A percentile compares a stretch with the other conserved stretches of the same genome.
Conservation (phyloP, 2,329 filamentous ascomycete species). For the Rosellinia necatrix region DNA sequence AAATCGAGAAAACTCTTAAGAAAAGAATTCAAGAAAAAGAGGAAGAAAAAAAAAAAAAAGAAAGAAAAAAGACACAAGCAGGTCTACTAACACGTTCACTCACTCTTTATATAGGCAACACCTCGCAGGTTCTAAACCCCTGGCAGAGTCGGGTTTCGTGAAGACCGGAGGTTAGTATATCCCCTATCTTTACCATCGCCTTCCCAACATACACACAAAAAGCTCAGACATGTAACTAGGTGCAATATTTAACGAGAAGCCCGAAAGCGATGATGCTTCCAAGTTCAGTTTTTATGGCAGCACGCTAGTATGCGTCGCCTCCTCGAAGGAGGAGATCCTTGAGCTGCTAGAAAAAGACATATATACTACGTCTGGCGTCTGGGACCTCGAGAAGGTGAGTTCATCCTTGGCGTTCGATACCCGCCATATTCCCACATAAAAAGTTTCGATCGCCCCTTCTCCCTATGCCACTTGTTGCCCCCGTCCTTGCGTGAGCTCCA, state of each 20-base stretch:
- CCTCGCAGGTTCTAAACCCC: constrained; percentile 58
- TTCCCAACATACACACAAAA: neutral
- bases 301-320: constrained; percentile 68
- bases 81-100: neutral
- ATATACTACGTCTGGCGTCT: constrained; percentile 73
- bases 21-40: neutral
- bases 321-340: constrained; percentile 70
- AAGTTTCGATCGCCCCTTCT: neutral
- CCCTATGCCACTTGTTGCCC: neutral
- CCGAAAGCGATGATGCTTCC: constrained; percentile 61
- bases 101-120: constrained; percentile 48
- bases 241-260: constrained; percentile 68
- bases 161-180: constrained; percentile 65
- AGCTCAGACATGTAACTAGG: constrained; percentile 46
- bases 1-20: neutral
- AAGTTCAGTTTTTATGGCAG: constrained; percentile 74
- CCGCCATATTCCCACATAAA: neutral
- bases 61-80: neutral
- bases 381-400: constrained; percentile 73
- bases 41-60: neutral
- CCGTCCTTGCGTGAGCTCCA: neutral
- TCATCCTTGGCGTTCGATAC: constrained; percentile 11
- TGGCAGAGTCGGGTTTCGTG: constrained; percentile 58
- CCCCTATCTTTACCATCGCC: neutral
- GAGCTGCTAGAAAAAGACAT: constrained; percentile 72